Conservation (phyloP, 2,329 filamentous ascomycete genomes). For the Aspergillus tamarii region DNA sequence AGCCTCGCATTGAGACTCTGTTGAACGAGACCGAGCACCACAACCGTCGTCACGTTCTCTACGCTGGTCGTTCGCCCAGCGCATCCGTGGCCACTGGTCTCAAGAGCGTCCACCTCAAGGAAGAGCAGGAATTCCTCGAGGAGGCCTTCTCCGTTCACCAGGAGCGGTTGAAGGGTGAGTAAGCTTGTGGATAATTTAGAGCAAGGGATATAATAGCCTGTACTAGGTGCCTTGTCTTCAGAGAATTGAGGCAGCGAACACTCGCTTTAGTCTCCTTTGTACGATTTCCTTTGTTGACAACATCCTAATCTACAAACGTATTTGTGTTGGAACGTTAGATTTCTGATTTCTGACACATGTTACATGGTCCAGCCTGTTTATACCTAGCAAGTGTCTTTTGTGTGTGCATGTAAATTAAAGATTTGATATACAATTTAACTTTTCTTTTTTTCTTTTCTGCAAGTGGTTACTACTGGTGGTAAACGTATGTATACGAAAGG, state of each 20-base stretch:
- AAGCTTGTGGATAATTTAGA: conserved; percentile 30
- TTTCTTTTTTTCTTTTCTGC: conserved; percentile 2
- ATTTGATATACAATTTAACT: conserved; percentile 23
- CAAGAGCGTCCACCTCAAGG: conserved; percentile 85
- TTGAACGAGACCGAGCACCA: conserved; percentile 89
- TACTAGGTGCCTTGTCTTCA: conserved; percentile 29
- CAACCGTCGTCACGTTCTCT: conserved; percentile 95
- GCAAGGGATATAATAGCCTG: conserved; percentile 22
- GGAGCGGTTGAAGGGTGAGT: conserved; percentile 69
- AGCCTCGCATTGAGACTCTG: conserved; percentile 94
- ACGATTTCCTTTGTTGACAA: conserved; percentile 30
- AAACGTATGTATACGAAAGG: too few species aligned
- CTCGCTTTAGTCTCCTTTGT: conserved; percentile 31
- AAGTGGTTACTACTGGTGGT: neutral
- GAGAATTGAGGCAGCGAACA: conserved; percentile 31
- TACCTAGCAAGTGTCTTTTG: conserved; percentile 31
- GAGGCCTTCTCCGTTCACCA: conserved; percentile 66
- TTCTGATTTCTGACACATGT: conserved; percentile 18
- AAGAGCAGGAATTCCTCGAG: conserved; percentile 82
- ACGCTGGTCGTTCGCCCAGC: conserved; percentile 90
- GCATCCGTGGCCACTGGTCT: conserved; percentile 92
- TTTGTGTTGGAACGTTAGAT: conserved; percentile 27
- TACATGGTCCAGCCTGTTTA: conserved; percentile 27
- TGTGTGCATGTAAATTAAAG: conserved; percentile 28
- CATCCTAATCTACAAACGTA: conserved; percentile 22